Percentiles rank a stretch among this genome's conserved stretches.
Evolutionary conservation across 163 green algal species (phyloP).

Genomic region (Scenedesmus sp.): DNA sequence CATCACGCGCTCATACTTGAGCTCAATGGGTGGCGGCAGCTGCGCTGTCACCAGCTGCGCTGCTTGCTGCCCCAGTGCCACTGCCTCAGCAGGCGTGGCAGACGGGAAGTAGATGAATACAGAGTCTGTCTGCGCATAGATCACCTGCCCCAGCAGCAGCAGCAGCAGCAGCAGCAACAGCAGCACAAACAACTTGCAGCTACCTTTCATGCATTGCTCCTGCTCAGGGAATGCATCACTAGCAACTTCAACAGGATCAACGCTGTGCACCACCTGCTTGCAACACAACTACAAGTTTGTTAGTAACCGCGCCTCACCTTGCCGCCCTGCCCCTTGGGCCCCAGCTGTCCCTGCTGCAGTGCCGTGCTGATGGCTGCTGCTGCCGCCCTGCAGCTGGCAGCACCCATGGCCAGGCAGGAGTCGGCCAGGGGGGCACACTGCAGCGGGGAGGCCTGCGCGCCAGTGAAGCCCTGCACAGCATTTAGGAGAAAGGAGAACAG

Average conservation of each 20-base stretch:
- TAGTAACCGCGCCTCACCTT: constrained; percentile 4
- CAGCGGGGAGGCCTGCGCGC: constrained; percentile 72
- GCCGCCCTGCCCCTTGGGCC: constrained; percentile 20
- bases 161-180: neutral
- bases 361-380: constrained; percentile 62
- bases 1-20: constrained; percentile 87
- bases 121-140: constrained; percentile 90
- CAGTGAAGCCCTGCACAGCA: constrained; percentile 20
- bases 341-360: constrained; percentile 55
- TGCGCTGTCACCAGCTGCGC: constrained; percentile 40
- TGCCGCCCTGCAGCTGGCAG: constrained; percentile 68
- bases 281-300: too few species aligned
- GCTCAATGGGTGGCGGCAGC: constrained; percentile 73
- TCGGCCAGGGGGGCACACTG: constrained; percentile 87
- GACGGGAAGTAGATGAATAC: constrained; percentile 81
- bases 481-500: neutral
- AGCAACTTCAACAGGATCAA: too few species aligned
- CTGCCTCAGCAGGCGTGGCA: constrained; percentile 60
- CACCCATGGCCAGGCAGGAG: constrained; percentile 83
- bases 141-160: constrained; percentile 64
- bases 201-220: neutral
- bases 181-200: neutral
- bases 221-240: neutral
- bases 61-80: constrained; percentile 56
- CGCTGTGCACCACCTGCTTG: too few species aligned